Evolutionary conservation across 192 early-diverging fungal species (phyloP), one percentile per base, ranked within the genome.

Genomic region (Coemansia reversa): DNA sequence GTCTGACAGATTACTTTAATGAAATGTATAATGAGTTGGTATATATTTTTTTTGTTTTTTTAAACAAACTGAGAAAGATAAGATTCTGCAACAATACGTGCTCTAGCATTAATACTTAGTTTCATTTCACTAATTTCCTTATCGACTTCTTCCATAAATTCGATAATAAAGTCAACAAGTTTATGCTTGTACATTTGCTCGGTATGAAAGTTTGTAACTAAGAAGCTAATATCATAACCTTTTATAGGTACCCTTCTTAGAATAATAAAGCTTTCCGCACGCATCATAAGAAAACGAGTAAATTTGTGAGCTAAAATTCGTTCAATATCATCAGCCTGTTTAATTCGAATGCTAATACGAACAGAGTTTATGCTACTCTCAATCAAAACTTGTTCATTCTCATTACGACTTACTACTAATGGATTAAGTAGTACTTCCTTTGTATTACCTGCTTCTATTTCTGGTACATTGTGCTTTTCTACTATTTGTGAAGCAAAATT

Each of bases 61-160:
- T 73, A 75, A 47, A 70, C 79, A 66, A 81, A 81, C 62, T 81
- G 79, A 22, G 78, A 74, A 20, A 80, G 60, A 39, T 80, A 91
- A 33, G 90, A 85, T 68, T 96, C 92, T 18, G 94, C 91, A 11
- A 95, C 94, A 51, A 91, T 92, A 79, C 94, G 89, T 1, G 91
- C 94, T 53, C 95, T 84, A 28, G 92, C 87, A 72, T 97, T 97
- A 58, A 98, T 81, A 70, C 90, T 92, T 67, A 98, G 84, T 82
- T 96, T 95, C 93, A 97, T 97, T 74, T 97, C 95, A 70, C 91
- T 94, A 67, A 98, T 98, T 72, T 98, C 96, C 84, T 94, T 96
- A 81, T 98, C 96, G 19, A 98, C 96, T 63, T 95, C 96, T 74
- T 98, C 96, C 96, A 98, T 98, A 70, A 98, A 98, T 83, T 96